Conservation (phyloP, 2,329 filamentous ascomycete genomes). For the Fusarium kyushuense region DNA sequence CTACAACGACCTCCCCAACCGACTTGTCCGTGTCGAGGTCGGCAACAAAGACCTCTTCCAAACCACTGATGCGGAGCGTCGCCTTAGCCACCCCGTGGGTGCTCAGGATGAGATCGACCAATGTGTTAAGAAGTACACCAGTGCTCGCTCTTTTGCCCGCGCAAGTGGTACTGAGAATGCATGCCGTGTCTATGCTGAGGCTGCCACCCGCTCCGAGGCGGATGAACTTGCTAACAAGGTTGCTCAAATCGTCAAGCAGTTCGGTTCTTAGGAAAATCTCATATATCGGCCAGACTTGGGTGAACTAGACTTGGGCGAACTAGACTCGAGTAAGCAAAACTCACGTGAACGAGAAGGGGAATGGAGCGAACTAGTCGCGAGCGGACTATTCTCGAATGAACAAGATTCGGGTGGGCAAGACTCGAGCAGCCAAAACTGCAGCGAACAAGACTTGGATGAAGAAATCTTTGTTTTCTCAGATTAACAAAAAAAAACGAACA, state of each 20-base stretch:
- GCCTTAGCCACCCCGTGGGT: slow-evolving; percentile 81
- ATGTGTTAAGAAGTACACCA: slow-evolving; percentile 89
- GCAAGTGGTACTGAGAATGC: slow-evolving; percentile 97
- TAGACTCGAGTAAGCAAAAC: background rate
- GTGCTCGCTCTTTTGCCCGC: slow-evolving; percentile 89
- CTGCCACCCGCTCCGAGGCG: slow-evolving; percentile 86
- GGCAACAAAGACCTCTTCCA: slow-evolving; percentile 88
- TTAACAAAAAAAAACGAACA: slow-evolving; percentile 3
- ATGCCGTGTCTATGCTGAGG: slow-evolving; percentile 95
- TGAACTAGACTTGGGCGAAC: slow-evolving; percentile 2
- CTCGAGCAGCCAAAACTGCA: background rate
- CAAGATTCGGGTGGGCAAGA: background rate
- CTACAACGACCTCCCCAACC: slow-evolving; percentile 94
- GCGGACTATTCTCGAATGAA: slow-evolving; percentile 7
- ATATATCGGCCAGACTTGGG: slow-evolving; percentile 2
- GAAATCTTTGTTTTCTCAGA: slow-evolving; percentile 29
- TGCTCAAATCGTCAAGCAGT: slow-evolving; percentile 77
- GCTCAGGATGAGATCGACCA: slow-evolving; percentile 89
- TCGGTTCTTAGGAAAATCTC: slow-evolving; percentile 48
- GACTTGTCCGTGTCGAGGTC: slow-evolving; percentile 93
- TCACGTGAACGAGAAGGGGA: background rate
- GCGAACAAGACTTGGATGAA: slow-evolving; percentile 10
- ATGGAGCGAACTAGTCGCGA: slow-evolving; percentile 1
- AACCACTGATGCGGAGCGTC: slow-evolving; percentile 91
- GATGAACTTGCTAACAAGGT: slow-evolving; percentile 91